Percentiles rank a stretch among this genome's conserved stretches.
These are phyloP conservation scores for Penicillium frequentans DNA, from an alignment of 2,329 filamentous ascomycete genomes.

Conservation along the genomic window DNA sequence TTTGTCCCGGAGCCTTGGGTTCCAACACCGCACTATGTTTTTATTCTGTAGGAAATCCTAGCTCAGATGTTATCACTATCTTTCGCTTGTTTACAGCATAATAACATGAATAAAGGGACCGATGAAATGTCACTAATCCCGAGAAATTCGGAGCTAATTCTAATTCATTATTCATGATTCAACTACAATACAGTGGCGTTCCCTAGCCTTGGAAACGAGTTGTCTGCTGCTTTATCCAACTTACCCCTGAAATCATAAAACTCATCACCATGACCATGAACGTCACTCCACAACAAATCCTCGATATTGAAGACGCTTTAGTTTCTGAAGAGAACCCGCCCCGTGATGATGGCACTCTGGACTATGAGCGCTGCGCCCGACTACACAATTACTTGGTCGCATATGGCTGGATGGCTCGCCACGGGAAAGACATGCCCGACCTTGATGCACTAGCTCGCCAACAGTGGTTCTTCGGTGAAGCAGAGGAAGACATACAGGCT, in stretches of 20 bases:
- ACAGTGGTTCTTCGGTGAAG: neutral
- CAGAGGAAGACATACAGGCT: neutral
- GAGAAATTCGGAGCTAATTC: too few relatives aligned
- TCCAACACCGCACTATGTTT: too few relatives aligned
- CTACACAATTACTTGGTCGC: slow-evolving; percentile 24
- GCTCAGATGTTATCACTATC: too few relatives aligned
- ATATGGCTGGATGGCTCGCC: slow-evolving; percentile 19
- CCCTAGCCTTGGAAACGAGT: too few relatives aligned
- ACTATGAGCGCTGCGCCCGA: slow-evolving; percentile 19
- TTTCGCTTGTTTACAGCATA: too few relatives aligned
- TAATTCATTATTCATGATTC: too few relatives aligned
- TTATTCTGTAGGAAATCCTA: too few relatives aligned
- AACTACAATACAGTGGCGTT: too few relatives aligned
- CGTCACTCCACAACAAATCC: slow-evolving; percentile 6
- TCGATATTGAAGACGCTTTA: slow-evolving; percentile 15
- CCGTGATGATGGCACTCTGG: slow-evolving; percentile 6
- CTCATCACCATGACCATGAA: slow-evolving; percentile 1
- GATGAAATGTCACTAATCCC: too few relatives aligned
- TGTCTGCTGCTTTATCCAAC: neutral
- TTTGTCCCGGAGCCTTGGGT: too few relatives aligned
- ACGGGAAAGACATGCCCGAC: slow-evolving; percentile 7
- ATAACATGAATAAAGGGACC: too few relatives aligned
- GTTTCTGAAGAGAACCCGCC: slow-evolving; percentile 9
- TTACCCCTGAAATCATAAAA: neutral
- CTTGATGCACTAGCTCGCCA: slow-evolving; percentile 7